These are phyloP conservation scores for Hypholoma sublateritium DNA, from an alignment of 768 basidiomycete genomes.

Conservation along the genomic window DNA sequence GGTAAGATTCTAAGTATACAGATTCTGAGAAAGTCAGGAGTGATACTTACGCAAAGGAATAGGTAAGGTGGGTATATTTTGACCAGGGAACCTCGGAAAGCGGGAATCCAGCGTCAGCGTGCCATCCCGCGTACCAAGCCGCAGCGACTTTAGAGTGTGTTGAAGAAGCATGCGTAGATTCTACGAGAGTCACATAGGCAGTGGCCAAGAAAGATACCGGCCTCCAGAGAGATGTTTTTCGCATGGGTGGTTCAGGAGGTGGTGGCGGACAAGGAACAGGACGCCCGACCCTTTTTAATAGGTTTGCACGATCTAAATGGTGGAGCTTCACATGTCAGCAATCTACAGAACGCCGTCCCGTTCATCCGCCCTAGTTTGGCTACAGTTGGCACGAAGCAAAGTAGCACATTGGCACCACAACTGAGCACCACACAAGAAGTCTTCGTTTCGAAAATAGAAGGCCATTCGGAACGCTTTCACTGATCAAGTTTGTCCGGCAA, in stretches of 20 bases:
- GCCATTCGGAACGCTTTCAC: too few species aligned
- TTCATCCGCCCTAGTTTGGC: too few species aligned
- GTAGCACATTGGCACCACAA: constrained; percentile 12
- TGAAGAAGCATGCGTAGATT: neutral
- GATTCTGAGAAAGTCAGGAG: neutral
- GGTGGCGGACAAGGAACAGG: neutral
- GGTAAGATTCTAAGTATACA: neutral
- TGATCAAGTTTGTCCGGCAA: too few species aligned
- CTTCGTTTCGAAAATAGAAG: too few species aligned
- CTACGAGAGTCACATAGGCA: neutral
- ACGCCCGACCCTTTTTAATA: neutral
- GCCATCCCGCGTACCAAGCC: constrained; percentile 74
- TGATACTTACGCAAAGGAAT: constrained; percentile 65
- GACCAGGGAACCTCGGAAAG: constrained; percentile 60
- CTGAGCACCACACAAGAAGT: too few species aligned
- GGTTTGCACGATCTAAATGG: neutral
- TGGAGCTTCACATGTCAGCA: neutral
- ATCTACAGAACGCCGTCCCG: neutral
- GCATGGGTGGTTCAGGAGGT: neutral
- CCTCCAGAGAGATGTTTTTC: neutral
- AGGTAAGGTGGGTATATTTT: constrained; percentile 67
- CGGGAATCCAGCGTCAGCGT: constrained; percentile 45
- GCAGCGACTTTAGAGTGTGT: constrained; percentile 34
- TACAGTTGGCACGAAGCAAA: neutral
- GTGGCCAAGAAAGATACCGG: neutral